Conservation (phyloP, 352 stramenopile species). For the Globisporangium carolinianum region DNA sequence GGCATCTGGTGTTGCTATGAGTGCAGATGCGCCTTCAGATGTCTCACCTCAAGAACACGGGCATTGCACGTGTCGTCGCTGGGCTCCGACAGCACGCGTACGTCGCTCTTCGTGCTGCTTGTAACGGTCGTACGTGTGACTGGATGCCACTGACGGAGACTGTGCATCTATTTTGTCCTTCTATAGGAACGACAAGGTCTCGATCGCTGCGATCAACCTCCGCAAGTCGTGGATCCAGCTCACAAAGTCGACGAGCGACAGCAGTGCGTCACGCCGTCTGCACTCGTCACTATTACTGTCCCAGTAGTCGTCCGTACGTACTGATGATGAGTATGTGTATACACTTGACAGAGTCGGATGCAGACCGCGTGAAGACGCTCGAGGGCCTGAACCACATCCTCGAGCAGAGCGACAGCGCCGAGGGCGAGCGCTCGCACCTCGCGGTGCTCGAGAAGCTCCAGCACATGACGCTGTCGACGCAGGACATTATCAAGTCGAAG, state of each 20-base stretch:
- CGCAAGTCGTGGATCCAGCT: slow-evolving; percentile 71
- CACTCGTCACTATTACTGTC: too few species aligned
- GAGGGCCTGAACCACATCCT: slow-evolving; percentile 50
- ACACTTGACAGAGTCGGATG: slow-evolving; percentile 10
- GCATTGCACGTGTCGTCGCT: slow-evolving; percentile 54
- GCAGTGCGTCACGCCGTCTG: slow-evolving; percentile 9
- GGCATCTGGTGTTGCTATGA: too few species aligned
- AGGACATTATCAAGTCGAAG: slow-evolving; percentile 79
- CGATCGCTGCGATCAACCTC: slow-evolving; percentile 51
- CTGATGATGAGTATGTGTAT: too few species aligned
- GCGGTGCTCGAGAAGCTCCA: slow-evolving; percentile 48
- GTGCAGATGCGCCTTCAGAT: slow-evolving; percentile 56
- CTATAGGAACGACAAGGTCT: slow-evolving; percentile 74
- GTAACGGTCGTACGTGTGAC: too few species aligned
- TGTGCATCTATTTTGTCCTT: not conserved
- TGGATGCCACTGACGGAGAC: not conserved
- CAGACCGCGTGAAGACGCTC: slow-evolving; percentile 33
- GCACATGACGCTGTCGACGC: slow-evolving; percentile 53
- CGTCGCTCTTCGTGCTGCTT: slow-evolving; percentile 5
- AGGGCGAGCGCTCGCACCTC: slow-evolving; percentile 29
- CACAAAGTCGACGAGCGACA: slow-evolving; percentile 31
- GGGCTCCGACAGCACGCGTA: slow-evolving; percentile 73
- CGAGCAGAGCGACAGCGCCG: slow-evolving; percentile 28
- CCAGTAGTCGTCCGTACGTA: too few species aligned
- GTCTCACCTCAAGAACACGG: slow-evolving; percentile 57